A percentile compares a stretch with the other conserved stretches of the same genome.
Evolutionary conservation across 208 protist genomes (phyloP).

Genomic region (Balamuthia mandrillaris): DNA sequence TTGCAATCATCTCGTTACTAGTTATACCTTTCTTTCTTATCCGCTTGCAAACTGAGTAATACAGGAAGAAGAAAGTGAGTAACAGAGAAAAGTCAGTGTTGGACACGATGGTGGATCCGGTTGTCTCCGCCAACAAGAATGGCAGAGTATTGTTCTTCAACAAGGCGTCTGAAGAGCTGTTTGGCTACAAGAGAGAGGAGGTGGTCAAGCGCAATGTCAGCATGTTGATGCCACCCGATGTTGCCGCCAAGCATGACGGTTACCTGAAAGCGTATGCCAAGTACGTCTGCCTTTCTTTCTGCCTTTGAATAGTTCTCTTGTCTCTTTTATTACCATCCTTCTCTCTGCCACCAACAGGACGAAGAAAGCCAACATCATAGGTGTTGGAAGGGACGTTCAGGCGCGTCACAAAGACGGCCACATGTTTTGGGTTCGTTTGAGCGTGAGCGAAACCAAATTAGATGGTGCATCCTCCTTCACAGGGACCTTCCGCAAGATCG

Average conservation of each 20-base stretch:
- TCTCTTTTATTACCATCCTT: no score
- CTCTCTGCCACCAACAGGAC: slow-evolving; percentile 14
- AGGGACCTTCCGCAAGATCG: background rate
- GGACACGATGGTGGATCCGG: background rate
- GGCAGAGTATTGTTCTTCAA: background rate
- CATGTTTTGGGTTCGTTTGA: background rate
- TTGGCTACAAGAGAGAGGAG: slow-evolving; percentile 47
- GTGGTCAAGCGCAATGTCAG: slow-evolving; percentile 31
- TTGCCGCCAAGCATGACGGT: slow-evolving; percentile 32
- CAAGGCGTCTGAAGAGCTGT: slow-evolving; percentile 28
- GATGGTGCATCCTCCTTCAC: background rate
- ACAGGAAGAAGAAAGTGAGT: slow-evolving; percentile 2
- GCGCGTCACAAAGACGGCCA: slow-evolving; percentile 2
- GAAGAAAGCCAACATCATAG: background rate
- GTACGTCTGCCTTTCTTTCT: no score
- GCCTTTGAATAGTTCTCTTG: no score
- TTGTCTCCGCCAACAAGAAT: background rate
- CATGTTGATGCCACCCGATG: slow-evolving; percentile 25
- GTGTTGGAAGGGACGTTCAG: background rate
- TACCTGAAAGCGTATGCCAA: slow-evolving; percentile 60
- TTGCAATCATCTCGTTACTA: background rate
- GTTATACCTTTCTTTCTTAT: background rate
- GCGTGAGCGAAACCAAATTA: background rate
- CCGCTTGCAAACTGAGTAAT: no score
- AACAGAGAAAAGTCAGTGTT: background rate